Evolutionary conservation across 129 eudicot genomes (phyloP).

Genomic region (Pittosporum tobira): DNA sequence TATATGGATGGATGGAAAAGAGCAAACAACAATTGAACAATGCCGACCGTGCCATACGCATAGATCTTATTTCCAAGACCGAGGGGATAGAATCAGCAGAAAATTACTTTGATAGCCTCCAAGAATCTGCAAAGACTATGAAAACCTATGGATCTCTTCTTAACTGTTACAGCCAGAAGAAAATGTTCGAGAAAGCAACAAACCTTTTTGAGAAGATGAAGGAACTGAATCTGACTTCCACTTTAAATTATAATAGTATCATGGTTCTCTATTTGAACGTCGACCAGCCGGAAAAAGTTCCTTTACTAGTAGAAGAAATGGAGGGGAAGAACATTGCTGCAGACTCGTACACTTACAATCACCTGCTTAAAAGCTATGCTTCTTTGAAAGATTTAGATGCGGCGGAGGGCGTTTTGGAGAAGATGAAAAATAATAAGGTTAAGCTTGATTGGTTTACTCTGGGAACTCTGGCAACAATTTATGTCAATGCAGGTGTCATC

Average conservation of each 20-base stretch:
- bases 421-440: slow-evolving; percentile 28
- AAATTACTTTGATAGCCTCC: slow-evolving; percentile 35
- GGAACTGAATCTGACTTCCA: slow-evolving; percentile 15
- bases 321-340: slow-evolving; percentile 21
- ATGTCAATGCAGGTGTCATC: slow-evolving; percentile 20
- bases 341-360: slow-evolving; percentile 31
- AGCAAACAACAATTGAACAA: slow-evolving; percentile 14
- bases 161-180: slow-evolving; percentile 39
- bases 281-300: slow-evolving; percentile 30
- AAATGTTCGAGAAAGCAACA: slow-evolving; percentile 29
- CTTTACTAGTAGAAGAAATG: slow-evolving; percentile 31
- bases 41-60: slow-evolving; percentile 34
- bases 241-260: slow-evolving; percentile 31
- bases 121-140: slow-evolving; percentile 26
- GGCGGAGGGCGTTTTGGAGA: slow-evolving; percentile 30
- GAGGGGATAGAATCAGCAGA: slow-evolving; percentile 38
- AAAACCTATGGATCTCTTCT: slow-evolving; percentile 52
- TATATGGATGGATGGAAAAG: slow-evolving; percentile 47
- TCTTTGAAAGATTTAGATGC: slow-evolving; percentile 28
- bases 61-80: slow-evolving; percentile 37
- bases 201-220: slow-evolving; percentile 38
- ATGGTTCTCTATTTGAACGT: slow-evolving; percentile 15
- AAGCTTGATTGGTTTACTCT: slow-evolving; percentile 26
- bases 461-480: slow-evolving; percentile 32
- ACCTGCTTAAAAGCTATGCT: slow-evolving; percentile 30